Evolutionary conservation across 768 basidiomycete genomes (phyloP), one percentile per base, ranked within the genome.

Genomic region (Boletus rex-veris): DNA sequence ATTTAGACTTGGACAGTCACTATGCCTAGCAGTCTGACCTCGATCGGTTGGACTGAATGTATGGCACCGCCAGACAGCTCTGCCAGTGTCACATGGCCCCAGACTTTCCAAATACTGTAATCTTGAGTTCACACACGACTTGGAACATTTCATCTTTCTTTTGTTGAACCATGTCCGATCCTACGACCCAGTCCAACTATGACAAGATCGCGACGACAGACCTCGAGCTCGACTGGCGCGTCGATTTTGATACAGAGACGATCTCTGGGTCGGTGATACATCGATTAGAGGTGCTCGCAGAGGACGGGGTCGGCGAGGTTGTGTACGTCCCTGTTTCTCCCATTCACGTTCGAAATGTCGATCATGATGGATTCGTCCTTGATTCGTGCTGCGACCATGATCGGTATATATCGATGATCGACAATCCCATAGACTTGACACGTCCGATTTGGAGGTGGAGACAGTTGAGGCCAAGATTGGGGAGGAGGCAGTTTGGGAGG

Each of bases 161-260:
- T 28, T 28, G 8, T 28, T 28, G 26, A 28, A 28, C 26, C 37
- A 38, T 38, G 37, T 38, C 37, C 16, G 37, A 38, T 38, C 37
- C 37, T 10, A 40, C 90, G 0, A 86, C 88, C 0, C 88, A 92
- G 64, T 80, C 91, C 21, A 97, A 97, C 73, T 92, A 90, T 69
- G 68, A 73, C 5, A 73, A 85, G 44, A 78, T 94, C 58, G 69
- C 74, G 3, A 84, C 88, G 1, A 76, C 80, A 36, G 83, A 91
- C 65, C 72, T 93, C 15, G 71, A 79, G 19, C 81, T 97, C 47
- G 79, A 88, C 58, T 96, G 92, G 93, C 72, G 62, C 0, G 72
- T 97, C 58, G 85, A 97, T 71, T 97, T 92, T 66, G 61, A 75
- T 0, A 65, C 75, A 4, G 70, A 85, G 61, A 71, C 77, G 47